Conservation (phyloP, 352 stramenopile species). For the Globisporangium cederbergense region DNA sequence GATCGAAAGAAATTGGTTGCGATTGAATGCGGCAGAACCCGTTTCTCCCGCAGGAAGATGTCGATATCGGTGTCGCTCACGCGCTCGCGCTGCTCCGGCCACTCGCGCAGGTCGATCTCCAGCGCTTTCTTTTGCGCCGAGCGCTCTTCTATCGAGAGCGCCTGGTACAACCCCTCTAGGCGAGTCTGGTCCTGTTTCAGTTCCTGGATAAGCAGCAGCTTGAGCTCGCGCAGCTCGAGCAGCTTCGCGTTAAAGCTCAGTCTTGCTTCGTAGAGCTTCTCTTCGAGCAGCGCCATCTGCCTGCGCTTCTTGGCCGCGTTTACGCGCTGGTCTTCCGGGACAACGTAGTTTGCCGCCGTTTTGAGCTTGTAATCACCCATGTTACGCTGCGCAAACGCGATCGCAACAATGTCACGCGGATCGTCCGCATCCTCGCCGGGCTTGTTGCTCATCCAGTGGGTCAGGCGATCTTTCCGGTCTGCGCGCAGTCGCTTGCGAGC, state of each 20-base stretch:
- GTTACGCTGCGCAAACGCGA: conserved; percentile 82
- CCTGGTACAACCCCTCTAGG: conserved; percentile 41
- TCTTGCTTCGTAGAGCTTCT: conserved; percentile 74
- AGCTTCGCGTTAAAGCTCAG: conserved; percentile 90
- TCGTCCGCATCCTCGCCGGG: conserved; percentile 90
- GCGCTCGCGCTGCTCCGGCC: conserved; percentile 85
- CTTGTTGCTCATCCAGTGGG: conserved; percentile 64
- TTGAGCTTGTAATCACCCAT: conserved; percentile 94
- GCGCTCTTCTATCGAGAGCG: conserved; percentile 26
- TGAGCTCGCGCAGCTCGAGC: conserved; percentile 86
- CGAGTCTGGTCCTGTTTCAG: conserved; percentile 56
- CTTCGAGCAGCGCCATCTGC: conserved; percentile 85
- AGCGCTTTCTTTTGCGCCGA: conserved; percentile 17
- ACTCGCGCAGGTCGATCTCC: conserved; percentile 72
- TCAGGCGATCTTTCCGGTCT: conserved; percentile 62
- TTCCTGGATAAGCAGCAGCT: conserved; percentile 75
- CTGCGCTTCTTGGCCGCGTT: conserved; percentile 87
- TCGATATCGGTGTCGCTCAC: conserved; percentile 80
- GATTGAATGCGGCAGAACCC: conserved; percentile 35
- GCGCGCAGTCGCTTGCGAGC: conserved; percentile 72
- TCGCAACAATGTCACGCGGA: conserved; percentile 86
- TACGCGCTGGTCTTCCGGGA: conserved; percentile 86
- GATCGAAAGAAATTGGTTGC: conserved; percentile 7
- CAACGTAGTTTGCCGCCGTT: conserved; percentile 80
- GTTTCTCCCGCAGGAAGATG: conserved; percentile 57